Evolutionary conservation across 805 yeast genomes (phyloP).

Genomic region (Lachancea lanzarotensis): DNA sequence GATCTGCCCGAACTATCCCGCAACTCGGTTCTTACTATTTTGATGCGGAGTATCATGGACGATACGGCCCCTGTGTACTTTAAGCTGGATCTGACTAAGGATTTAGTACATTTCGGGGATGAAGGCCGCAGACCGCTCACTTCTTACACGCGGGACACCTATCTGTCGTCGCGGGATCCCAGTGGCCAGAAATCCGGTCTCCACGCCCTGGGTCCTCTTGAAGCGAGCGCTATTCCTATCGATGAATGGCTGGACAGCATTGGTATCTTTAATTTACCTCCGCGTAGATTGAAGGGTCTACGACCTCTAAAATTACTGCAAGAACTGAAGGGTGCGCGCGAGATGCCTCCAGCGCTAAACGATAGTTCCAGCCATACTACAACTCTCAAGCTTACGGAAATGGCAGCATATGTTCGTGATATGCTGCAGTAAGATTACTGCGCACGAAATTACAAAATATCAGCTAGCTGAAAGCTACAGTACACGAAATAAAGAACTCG

Average conservation of each 20-base stretch:
- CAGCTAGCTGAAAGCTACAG: neutral
- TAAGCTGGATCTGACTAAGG: slow-evolving; percentile 26
- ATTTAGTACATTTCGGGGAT: slow-evolving; percentile 26
- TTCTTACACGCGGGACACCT: slow-evolving; percentile 2
- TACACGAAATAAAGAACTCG: neutral
- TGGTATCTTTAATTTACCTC: slow-evolving; percentile 16
- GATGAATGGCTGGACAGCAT: slow-evolving; percentile 23
- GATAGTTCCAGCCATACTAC: neutral
- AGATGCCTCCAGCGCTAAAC: neutral
- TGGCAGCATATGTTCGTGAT: slow-evolving; percentile 1
- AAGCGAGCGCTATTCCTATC: neutral
- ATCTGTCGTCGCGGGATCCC: neutral
- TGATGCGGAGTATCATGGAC: slow-evolving; percentile 27
- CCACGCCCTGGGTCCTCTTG: neutral
- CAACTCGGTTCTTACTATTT: slow-evolving; percentile 22
- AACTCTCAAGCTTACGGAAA: slow-evolving; percentile 2
- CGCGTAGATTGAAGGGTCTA: slow-evolving; percentile 9
- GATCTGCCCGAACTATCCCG: slow-evolving; percentile 11
- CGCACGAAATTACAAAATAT: too few relatives aligned
- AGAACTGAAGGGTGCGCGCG: slow-evolving; percentile 4
- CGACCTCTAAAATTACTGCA: slow-evolving; percentile 8
- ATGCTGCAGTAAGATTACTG: neutral
- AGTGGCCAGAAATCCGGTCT: neutral
- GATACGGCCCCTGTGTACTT: slow-evolving; percentile 23
- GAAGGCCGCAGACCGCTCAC: slow-evolving; percentile 14